Evolutionary conservation across 257 asterid species (phyloP), one percentile per base, ranked within the genome.

Genomic region (Fraxinus pennsylvanica): DNA sequence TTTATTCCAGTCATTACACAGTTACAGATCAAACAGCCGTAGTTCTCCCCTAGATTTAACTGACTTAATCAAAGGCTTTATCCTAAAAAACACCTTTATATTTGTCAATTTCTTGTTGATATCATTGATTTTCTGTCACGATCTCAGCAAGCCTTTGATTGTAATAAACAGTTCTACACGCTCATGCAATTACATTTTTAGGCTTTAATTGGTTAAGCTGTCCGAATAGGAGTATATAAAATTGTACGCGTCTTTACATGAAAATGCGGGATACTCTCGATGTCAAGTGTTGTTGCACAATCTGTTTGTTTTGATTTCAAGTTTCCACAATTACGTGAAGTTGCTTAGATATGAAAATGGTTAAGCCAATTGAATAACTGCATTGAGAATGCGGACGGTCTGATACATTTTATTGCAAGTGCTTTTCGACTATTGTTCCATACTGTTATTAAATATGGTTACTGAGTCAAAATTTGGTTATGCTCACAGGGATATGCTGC

Each of bases 401-500:
- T 12, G 52, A 12, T 45, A 10, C 52, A 45, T 52, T 14, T 15
- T 52, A 15, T 52, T 15, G 22, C 25, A 52, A 15, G 63, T 52
- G 63, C 22, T 17, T 19, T 52, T 52, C 22, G 17, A 15, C 25
- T 52, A 22, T 71, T 21, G 5, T 45, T 45, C 52, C 54, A 45
- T 3, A 45, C 17, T 45, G 54, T 45, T 3, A 10, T 13, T 13
- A 45, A 13, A 45, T 13, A 13, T 25, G 19, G 66, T 66, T 65
- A 25, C n/a, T 79, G 71, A 35, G 25, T 52, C 50, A 61, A 38
- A 68, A 25, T 74, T 78, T 82, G 74, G 68, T 32, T 80, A 22
- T 71, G 72, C 30, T 75, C 71, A 77, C 89, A 95, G 99, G 98
- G 99, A 21, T 95, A 95, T 78, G 99, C 98, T 52, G 99, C 99